Base-by-base conservation (phyloP, 495 filamentous ascomycete genomes). In the Hypoxylon trugodes region DNA sequence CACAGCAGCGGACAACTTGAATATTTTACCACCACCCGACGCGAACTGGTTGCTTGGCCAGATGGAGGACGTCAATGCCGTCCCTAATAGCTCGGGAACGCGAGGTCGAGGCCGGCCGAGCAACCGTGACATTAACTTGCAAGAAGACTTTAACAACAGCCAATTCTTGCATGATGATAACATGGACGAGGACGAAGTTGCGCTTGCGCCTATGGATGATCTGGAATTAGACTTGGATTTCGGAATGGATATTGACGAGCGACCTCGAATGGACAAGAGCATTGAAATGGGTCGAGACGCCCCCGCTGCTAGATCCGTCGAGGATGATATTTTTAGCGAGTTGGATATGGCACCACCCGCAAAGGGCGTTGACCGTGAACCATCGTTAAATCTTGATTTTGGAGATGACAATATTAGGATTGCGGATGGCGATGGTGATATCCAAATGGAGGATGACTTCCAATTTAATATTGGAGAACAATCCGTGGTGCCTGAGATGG, bases 281-380 rank as follows among this genome's bases (percentile, higher is more conserved):
- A 84, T 96, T 59, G 92, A 97, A 86, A 81, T 91, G 66, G 91
- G 91, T 71, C 87, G 90, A 85, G 89, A 94, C 60, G 91, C 89
- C 22, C 87, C 88, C 10, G 77, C 84, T 12, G 78, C 87, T 19
- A 80, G 85, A 45, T 74, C 80, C 5, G 73, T 89, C 19, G 90
- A 89, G 56, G 89, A 92, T 45, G 90, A 93, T 73, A 76, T 91
- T 42, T 83, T 89, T 38, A 88, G 87, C 66, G 90, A 92, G 59
- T 66, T 83, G 21, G 83, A 87, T 54, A 71, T 82, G 13, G 76
- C 73, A 15, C 74, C 73, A 12, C 75, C 75, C 16, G 76, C 73
- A 24, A 85, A 85, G 65, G 80, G 79, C 15, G 71, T 65, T 19
- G 73, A 75, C 30, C 70, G 72, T 22, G 77, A 81, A 35, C 64